A percentile compares a stretch with the other conserved stretches of the same genome.
Evolutionary conservation across 1,284 basidiomycete species (phyloP).

Genomic region (Golubevia sp.): DNA sequence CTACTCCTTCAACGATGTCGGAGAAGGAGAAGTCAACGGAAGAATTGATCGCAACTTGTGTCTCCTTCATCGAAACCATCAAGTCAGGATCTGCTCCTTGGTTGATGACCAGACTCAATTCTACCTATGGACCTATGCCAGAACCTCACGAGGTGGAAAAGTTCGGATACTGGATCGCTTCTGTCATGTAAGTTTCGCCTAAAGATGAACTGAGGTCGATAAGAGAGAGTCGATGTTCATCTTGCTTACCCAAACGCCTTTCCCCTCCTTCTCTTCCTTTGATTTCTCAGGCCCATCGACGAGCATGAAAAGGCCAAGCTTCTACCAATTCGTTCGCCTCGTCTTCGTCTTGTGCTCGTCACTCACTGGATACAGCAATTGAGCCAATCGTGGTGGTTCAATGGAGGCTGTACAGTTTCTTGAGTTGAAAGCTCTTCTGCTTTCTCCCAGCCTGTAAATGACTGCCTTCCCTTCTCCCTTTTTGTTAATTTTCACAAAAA

Average conservation of each 20-base stretch:
- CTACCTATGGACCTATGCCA: constrained; percentile 48
- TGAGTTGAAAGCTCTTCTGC: too few species aligned
- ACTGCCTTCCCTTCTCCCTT: too few species aligned
- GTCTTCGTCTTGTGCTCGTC: constrained; percentile 78
- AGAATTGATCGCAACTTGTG: constrained; percentile 77
- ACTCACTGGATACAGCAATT: constrained; percentile 90
- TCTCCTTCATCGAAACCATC: constrained; percentile 77
- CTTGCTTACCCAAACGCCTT: neutral
- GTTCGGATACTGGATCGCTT: constrained; percentile 74
- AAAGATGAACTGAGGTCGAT: too few species aligned
- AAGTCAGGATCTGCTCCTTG: constrained; percentile 83
- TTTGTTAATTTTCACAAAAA: too few species aligned
- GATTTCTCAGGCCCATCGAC: constrained; percentile 73
- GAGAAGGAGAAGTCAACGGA: constrained; percentile 66
- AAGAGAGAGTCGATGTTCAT: neutral
- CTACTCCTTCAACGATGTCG: constrained; percentile 25
- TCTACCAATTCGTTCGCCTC: constrained; percentile 82
- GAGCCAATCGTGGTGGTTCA: constrained; percentile 71
- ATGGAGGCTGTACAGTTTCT: constrained; percentile 58
- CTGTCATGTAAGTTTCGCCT: constrained; percentile 67
- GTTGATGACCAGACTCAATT: constrained; percentile 82
- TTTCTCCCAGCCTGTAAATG: too few species aligned
- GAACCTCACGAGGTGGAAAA: constrained; percentile 33
- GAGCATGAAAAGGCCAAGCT: constrained; percentile 90
- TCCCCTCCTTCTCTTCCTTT: neutral